phyloP scores from a whole-genome alignment of 2,329 filamentous ascomycete genomes.

The Botrytis deweyae region DNA sequence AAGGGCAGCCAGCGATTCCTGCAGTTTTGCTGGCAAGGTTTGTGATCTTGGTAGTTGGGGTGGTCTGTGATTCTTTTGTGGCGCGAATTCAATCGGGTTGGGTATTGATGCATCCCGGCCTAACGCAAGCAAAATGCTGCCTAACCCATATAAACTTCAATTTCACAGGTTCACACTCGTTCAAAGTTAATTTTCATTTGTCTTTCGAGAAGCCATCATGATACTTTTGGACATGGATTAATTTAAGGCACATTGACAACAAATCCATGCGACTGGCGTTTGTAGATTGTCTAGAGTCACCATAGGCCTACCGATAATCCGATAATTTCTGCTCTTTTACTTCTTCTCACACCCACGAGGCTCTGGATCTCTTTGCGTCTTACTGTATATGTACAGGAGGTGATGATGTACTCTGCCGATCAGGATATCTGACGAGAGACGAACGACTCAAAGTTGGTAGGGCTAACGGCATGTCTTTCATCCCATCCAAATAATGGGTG shows the following conservation, averaged over 20 bases:
- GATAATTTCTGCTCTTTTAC: conserved; percentile 5
- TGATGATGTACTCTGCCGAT: conserved; percentile 16
- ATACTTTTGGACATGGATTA: conserved; percentile 17
- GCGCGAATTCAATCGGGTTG: conserved; percentile 40
- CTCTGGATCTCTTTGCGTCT: conserved; percentile 8
- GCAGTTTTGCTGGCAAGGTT: conserved; percentile 22
- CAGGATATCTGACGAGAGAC: conserved; percentile 8
- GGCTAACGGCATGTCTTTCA: conserved; percentile 16
- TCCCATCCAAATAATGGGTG: neutral
- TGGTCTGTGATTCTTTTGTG: conserved; percentile 19
- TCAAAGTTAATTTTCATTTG: conserved; percentile 14
- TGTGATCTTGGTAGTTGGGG: conserved; percentile 3
- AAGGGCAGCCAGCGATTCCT: conserved; percentile 33
- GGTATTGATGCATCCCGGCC: conserved; percentile 49
- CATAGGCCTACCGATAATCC: conserved; percentile 1
- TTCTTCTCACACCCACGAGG: conserved; percentile 8
- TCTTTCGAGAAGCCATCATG: conserved; percentile 26
- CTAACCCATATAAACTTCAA: conserved; percentile 16
- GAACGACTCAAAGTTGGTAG: neutral
- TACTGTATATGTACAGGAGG: conserved; percentile 12
- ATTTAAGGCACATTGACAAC: conserved; percentile 22
- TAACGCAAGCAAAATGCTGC: conserved; percentile 24
- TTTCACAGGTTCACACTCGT: conserved; percentile 13
- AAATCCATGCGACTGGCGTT: conserved; percentile 29
- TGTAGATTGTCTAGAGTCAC: conserved; percentile 15